Conservation (phyloP, 1,284 basidiomycete genomes). For the Exobasidium rhododendri region DNA sequence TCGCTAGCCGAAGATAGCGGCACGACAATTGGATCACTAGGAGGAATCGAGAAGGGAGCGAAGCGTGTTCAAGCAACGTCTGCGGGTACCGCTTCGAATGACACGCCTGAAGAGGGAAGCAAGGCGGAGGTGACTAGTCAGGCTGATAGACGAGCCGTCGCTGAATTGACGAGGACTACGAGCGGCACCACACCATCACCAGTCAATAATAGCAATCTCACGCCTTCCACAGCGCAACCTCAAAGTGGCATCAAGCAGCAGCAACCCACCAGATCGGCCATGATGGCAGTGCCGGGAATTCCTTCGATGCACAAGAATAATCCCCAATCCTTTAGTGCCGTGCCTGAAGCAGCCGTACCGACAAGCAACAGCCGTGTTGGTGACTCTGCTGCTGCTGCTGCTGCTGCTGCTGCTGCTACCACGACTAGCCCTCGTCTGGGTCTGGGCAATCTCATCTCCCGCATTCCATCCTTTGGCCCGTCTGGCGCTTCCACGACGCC, state of each 20-base stretch:
- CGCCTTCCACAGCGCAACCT: too few species aligned
- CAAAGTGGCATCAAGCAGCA: constrained; percentile 27
- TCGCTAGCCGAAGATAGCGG: too few species aligned
- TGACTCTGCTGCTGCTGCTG: neutral
- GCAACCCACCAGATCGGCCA: constrained; percentile 38
- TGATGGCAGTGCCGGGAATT: constrained; percentile 49
- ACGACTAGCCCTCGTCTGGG: constrained; percentile 1
- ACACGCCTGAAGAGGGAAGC: neutral
- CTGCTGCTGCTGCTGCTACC: too few species aligned
- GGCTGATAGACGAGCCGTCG: neutral
- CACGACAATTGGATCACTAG: neutral
- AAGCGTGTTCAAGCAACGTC: neutral
- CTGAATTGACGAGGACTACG: neutral
- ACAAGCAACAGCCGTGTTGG: neutral
- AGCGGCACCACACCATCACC: too few species aligned
- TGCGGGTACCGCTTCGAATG: neutral
- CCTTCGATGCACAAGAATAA: constrained; percentile 36
- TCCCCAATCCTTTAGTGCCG: constrained; percentile 39
- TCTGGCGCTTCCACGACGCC: neutral
- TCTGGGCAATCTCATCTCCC: neutral
- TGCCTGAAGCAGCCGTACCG: too few species aligned
- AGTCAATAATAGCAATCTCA: too few species aligned
- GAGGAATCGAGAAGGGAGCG: neutral
- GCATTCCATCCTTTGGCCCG: constrained; percentile 1
- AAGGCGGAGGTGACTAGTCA: too few species aligned